Evolutionary conservation across 2,329 filamentous ascomycete species (phyloP).

Genomic region (Colletotrichum scovillei): DNA sequence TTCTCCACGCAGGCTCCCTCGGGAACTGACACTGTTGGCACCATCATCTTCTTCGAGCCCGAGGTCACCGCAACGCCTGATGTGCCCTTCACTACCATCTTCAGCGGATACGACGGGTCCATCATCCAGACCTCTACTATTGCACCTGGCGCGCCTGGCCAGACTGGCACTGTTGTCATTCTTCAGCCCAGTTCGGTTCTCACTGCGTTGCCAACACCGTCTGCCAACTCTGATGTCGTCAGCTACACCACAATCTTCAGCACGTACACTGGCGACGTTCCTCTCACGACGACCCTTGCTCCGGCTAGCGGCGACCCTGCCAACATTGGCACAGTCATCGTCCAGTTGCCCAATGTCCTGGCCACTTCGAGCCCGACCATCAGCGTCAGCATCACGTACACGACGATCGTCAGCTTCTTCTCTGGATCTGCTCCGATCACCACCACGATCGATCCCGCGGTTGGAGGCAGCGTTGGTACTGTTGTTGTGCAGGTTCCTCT

Average conservation of each 20-base stretch:
- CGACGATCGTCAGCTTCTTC: conserved; percentile 4
- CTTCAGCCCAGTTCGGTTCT: neutral
- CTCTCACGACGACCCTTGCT: conserved; percentile 17
- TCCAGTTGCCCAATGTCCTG: neutral
- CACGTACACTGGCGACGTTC: neutral
- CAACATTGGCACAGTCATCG: neutral
- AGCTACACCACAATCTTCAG: conserved; percentile 14
- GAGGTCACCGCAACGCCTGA: neutral
- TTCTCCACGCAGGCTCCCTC: neutral
- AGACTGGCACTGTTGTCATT: neutral
- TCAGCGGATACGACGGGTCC: neutral
- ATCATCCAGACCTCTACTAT: neutral
- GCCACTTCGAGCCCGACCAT: neutral
- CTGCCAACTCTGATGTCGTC: neutral
- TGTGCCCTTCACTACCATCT: neutral
- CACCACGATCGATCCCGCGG: neutral
- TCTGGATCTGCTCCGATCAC: neutral
- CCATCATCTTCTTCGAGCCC: conserved; percentile 16
- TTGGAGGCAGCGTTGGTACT: neutral
- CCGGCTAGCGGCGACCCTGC: neutral
- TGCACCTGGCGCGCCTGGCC: neutral
- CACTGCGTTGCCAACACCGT: neutral
- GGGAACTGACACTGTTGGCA: neutral
- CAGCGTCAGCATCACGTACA: neutral
- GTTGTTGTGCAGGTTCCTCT: conserved; percentile 2